Evolutionary conservation across 1,284 basidiomycete genomes (phyloP).

Genomic region (Sphagnurus paluster): DNA sequence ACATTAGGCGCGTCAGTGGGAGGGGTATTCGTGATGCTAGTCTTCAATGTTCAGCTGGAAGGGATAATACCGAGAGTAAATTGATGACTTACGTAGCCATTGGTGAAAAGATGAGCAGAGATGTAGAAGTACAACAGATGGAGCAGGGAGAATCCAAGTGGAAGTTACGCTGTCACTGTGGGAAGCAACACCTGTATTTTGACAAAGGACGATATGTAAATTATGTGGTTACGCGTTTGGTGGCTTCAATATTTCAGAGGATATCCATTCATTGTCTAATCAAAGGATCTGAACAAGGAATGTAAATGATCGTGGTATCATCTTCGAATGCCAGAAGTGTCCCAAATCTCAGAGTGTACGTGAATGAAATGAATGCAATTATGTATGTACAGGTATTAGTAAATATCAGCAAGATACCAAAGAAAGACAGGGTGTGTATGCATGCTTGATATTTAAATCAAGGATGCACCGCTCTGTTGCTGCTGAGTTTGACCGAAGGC

Average conservation of each 20-base stretch:
- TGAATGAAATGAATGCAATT: conserved; percentile 10
- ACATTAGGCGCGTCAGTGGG: conserved; percentile 14
- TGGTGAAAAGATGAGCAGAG: not conserved
- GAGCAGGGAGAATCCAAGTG: not conserved
- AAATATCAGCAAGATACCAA: conserved; percentile 13
- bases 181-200: not conserved
- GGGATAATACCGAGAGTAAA: not conserved
- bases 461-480: conserved; percentile 22
- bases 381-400: conserved; percentile 7
- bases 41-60: not conserved
- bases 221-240: not conserved
- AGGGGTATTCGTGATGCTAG: conserved; percentile 7
- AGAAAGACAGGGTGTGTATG: conserved; percentile 7
- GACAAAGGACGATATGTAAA: not conserved
- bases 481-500: conserved; percentile 21
- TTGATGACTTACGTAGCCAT: conserved; percentile 16
- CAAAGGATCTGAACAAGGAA: conserved; percentile 1
- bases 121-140: conserved; percentile 3
- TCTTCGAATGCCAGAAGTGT: conserved; percentile 9
- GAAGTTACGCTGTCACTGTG: conserved; percentile 1
- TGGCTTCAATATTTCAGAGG: not conserved
- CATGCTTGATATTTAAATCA: conserved; percentile 24
- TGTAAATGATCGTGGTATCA: conserved; percentile 4
- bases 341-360: conserved; percentile 4
- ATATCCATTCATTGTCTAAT: conserved; percentile 10